phyloP scores from a whole-genome alignment of 2,329 filamentous ascomycete species.

The Knufia fluminis region DNA sequence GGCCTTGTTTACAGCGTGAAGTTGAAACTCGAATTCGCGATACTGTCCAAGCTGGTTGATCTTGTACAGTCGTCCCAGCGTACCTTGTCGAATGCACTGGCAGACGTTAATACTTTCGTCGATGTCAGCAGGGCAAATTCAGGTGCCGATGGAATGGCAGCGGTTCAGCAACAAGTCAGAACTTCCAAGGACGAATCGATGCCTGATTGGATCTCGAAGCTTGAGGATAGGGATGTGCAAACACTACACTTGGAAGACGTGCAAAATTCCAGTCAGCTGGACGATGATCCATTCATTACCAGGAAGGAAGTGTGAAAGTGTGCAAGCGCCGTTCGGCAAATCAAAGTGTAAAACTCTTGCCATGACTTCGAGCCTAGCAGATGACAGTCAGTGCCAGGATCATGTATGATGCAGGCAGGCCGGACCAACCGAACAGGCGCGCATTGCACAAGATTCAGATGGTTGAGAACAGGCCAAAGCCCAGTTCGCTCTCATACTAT shows the following conservation, averaged over 20 bases:
- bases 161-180: background rate
- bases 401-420: too few relatives aligned
- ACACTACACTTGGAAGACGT: slow-evolving; percentile 3
- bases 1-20: slow-evolving; percentile 30
- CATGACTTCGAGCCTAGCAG: too few relatives aligned
- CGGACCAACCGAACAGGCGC: too few relatives aligned
- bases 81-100: slow-evolving; percentile 3
- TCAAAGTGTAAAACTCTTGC: too few relatives aligned
- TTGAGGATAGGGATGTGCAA: slow-evolving; percentile 4
- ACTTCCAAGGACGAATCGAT: background rate
- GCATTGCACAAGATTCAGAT: too few relatives aligned
- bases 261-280: background rate
- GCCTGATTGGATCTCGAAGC: slow-evolving; percentile 1
- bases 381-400: too few relatives aligned
- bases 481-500: too few relatives aligned
- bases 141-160: background rate
- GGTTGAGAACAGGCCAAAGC: too few relatives aligned
- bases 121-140: slow-evolving; percentile 4
- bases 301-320: too few relatives aligned
- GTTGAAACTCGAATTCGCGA: slow-evolving; percentile 47
- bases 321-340: too few relatives aligned
- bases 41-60: slow-evolving; percentile 40
- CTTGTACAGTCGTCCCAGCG: slow-evolving; percentile 9
- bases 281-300: too few relatives aligned
- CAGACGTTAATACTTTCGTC: slow-evolving; percentile 9